These are phyloP conservation scores for Adansonia rubrostipa DNA, from an alignment of 441 rosid species.

Conservation along the genomic window DNA sequence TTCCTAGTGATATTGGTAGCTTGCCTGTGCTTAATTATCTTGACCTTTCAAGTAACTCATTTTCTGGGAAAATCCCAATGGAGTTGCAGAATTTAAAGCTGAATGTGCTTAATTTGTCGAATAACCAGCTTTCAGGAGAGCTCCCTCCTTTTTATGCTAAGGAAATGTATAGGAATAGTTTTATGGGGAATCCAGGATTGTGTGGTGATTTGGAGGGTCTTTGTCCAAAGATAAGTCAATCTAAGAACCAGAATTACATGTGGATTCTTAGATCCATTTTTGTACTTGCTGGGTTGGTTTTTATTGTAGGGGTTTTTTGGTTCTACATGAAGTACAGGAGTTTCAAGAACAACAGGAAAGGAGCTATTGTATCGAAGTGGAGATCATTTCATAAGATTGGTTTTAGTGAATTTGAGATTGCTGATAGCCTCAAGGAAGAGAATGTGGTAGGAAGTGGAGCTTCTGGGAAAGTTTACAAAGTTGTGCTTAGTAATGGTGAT, in stretches of 20 bases:
- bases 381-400: slow-evolving; percentile 64
- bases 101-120: slow-evolving; percentile 57
- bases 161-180: slow-evolving; percentile 45
- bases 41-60: slow-evolving; percentile 58
- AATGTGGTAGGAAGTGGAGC: slow-evolving; percentile 64
- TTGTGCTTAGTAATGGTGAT: slow-evolving; percentile 54
- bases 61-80: slow-evolving; percentile 57
- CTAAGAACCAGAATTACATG: slow-evolving; percentile 38
- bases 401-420: slow-evolving; percentile 60
- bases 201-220: slow-evolving; percentile 55
- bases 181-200: slow-evolving; percentile 59
- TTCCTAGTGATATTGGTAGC: slow-evolving; percentile 54
- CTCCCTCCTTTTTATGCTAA: slow-evolving; percentile 58
- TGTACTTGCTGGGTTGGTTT: slow-evolving; percentile 51
- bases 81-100: slow-evolving; percentile 71
- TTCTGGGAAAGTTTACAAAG: slow-evolving; percentile 72
- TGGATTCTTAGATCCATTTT: slow-evolving; percentile 62
- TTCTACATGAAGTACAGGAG: slow-evolving; percentile 50
- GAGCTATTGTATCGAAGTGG: slow-evolving; percentile 53
- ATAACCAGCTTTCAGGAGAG: slow-evolving; percentile 55
- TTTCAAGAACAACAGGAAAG: slow-evolving; percentile 42
- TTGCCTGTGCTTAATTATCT: slow-evolving; percentile 69
- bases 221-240: slow-evolving; percentile 38
- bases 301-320: slow-evolving; percentile 53
- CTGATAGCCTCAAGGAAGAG: slow-evolving; percentile 52